These are phyloP conservation scores for Pichia sp. DNA, from an alignment of 1,139 yeast genomes.

Conservation along the genomic window DNA sequence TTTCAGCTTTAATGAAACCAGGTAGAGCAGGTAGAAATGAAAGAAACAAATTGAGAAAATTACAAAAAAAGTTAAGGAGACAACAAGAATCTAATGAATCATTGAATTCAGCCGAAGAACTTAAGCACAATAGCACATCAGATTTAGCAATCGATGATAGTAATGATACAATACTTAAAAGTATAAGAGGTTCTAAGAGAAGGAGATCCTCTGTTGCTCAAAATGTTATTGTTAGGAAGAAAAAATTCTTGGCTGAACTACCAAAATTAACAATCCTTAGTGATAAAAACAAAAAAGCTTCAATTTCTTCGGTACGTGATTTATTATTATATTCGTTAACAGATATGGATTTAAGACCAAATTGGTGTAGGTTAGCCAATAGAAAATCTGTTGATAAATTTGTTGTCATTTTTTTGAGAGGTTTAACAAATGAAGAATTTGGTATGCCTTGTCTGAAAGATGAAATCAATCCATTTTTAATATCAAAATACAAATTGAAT, in stretches of 20 bases:
- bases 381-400: constrained; percentile 41
- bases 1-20: no score
- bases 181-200: constrained; percentile 29
- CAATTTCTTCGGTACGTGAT: constrained; percentile 45
- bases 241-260: constrained; percentile 32
- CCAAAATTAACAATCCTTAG: constrained; percentile 18
- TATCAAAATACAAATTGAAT: constrained; percentile 19
- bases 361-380: constrained; percentile 40
- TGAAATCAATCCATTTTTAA: constrained; percentile 12
- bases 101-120: neutral
- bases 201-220: constrained; percentile 40
- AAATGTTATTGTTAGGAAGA: constrained; percentile 25
- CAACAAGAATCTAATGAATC: neutral
- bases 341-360: constrained; percentile 36
- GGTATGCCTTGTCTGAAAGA: constrained; percentile 23
- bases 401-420: constrained; percentile 63
- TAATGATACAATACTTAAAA: neutral
- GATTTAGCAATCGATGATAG: constrained; percentile 10
- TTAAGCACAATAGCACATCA: no score
- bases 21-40: neutral
- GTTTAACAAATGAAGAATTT: constrained; percentile 46
- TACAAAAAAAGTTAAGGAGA: neutral
- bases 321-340: constrained; percentile 43
- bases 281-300: constrained; percentile 28
- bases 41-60: constrained; percentile 5